Evolutionary conservation across 495 filamentous ascomycete species (phyloP).

Genomic region (Penicillium tannophilum): DNA sequence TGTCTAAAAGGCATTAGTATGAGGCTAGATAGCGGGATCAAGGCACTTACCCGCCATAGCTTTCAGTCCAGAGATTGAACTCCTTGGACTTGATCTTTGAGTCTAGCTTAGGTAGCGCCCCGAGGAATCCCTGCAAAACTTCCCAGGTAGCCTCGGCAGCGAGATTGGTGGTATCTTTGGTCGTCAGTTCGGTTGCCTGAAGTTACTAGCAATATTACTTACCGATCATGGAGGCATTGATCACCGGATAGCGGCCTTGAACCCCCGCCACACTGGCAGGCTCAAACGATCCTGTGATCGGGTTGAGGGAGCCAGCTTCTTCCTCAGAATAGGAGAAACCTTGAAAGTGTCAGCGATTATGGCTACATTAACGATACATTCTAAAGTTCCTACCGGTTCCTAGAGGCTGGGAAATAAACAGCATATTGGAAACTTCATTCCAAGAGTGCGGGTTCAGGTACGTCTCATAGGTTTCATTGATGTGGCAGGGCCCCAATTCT

Average conservation of each 20-base stretch:
- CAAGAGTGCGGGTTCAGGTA: slow-evolving; percentile 57
- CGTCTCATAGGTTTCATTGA: slow-evolving; percentile 55
- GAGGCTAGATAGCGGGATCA: slow-evolving; percentile 49
- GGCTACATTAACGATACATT: neutral
- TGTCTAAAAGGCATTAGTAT: slow-evolving; percentile 54
- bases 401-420: slow-evolving; percentile 65
- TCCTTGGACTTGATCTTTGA: slow-evolving; percentile 46
- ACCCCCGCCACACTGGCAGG: slow-evolving; percentile 43
- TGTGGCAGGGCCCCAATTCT: slow-evolving; percentile 63
- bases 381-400: slow-evolving; percentile 42
- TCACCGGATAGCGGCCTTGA: slow-evolving; percentile 50
- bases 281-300: slow-evolving; percentile 45
- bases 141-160: slow-evolving; percentile 58
- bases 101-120: slow-evolving; percentile 49
- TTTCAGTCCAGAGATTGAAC: slow-evolving; percentile 44
- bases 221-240: slow-evolving; percentile 48
- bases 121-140: slow-evolving; percentile 58
- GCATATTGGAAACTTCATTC: slow-evolving; percentile 64
- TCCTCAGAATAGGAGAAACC: slow-evolving; percentile 58
- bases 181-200: neutral
- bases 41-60: slow-evolving; percentile 51
- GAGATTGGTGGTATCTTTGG: slow-evolving; percentile 53
- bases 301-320: slow-evolving; percentile 45
- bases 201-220: neutral
- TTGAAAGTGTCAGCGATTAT: slow-evolving; percentile 12